These are phyloP conservation scores for Vicia faba DNA, from an alignment of 306 rosid genomes.

Conservation along the genomic window DNA sequence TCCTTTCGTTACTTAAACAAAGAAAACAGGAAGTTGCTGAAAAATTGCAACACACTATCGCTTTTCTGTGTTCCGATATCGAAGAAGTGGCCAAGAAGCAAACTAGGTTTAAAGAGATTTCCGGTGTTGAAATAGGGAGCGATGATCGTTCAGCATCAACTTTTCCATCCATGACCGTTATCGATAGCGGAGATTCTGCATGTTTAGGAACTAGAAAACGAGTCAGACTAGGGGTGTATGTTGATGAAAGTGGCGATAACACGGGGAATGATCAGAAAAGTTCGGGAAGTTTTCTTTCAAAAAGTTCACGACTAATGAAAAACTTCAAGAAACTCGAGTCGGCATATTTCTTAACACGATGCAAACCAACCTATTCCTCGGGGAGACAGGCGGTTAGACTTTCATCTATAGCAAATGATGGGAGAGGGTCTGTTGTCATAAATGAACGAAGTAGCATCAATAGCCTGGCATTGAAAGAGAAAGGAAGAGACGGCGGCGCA, in stretches of 20 bases:
- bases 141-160: constrained; percentile 57
- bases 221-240: constrained; percentile 54
- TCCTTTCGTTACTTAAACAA: constrained; percentile 74
- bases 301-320: constrained; percentile 76
- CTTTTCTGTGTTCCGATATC: constrained; percentile 80
- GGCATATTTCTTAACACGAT: constrained; percentile 79
- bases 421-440: constrained; percentile 64
- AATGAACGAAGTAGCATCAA: constrained; percentile 73
- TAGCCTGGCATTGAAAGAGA: constrained; percentile 63
- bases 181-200: constrained; percentile 61
- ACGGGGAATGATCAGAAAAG: constrained; percentile 49
- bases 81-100: constrained; percentile 82
- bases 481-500: constrained; percentile 49
- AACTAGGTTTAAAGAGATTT: constrained; percentile 56
- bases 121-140: constrained; percentile 50
- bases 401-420: constrained; percentile 64
- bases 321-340: constrained; percentile 92
- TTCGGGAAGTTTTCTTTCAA: constrained; percentile 54
- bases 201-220: constrained; percentile 75
- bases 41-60: constrained; percentile 76
- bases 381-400: constrained; percentile 54
- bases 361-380: constrained; percentile 56
- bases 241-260: constrained; percentile 70
- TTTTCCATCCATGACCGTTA: constrained; percentile 58
- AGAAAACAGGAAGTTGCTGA: constrained; percentile 80